Conservation (phyloP, 768 basidiomycete genomes). For the Multifurca ochricompacta region DNA sequence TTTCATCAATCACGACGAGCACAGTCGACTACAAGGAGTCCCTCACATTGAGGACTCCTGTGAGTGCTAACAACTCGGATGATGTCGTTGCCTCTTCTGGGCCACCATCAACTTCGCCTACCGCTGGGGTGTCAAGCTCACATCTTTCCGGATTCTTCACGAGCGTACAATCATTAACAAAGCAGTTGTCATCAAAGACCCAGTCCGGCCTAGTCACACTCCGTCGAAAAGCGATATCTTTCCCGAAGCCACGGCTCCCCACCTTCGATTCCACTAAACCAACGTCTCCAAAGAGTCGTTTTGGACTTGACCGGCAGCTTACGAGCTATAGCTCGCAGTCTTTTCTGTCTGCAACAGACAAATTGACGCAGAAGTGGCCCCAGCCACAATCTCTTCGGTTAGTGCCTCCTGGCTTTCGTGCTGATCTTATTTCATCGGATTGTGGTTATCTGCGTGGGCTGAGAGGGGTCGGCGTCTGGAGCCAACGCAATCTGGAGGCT, state of each 20-base stretch:
- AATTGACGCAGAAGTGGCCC: conserved; percentile 48
- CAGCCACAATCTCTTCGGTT: conserved; percentile 30
- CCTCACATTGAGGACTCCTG: not conserved
- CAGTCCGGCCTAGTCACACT: not conserved
- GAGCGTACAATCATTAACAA: not conserved
- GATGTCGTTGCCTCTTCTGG: not conserved
- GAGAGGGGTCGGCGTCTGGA: conserved; percentile 11
- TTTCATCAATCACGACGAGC: not conserved
- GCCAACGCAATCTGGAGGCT: conserved; percentile 1
- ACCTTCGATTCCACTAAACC: not conserved
- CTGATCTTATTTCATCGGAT: conserved; percentile 12
- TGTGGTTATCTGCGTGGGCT: conserved; percentile 4
- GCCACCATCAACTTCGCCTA: not conserved
- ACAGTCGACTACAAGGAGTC: not conserved
- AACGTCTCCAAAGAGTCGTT: not conserved
- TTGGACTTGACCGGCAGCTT: not conserved
- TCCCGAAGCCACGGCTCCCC: not conserved
- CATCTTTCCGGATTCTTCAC: not conserved
- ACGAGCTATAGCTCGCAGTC: not conserved
- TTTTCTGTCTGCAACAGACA: conserved; percentile 23
- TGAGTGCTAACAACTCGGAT: not conserved
- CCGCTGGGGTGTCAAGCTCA: not conserved
- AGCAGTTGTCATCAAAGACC: not conserved
- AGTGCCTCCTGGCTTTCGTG: not conserved
- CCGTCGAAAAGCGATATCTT: not conserved